phyloP scores from a whole-genome alignment of 208 protist genomes.

The Leptomonas pyrrhocoris region DNA sequence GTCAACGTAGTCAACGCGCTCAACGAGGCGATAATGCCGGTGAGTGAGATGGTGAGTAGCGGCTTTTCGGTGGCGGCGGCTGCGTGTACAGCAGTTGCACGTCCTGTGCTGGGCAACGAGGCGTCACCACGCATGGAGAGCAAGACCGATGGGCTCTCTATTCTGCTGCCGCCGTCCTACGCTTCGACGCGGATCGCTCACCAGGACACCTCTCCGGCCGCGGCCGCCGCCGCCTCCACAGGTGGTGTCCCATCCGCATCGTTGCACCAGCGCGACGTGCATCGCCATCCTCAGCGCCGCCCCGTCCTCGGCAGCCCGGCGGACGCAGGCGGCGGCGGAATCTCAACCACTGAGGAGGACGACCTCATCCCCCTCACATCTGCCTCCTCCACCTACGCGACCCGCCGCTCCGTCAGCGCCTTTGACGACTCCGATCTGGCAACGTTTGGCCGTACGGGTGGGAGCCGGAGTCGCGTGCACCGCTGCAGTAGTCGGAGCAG shows the following conservation, averaged over 20 bases:
- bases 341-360: slow-evolving; percentile 9
- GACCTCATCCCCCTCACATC: slow-evolving; percentile 9
- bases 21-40: background rate
- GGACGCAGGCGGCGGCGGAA: background rate
- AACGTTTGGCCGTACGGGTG: background rate
- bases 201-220: background rate
- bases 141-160: background rate
- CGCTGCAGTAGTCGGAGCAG: slow-evolving; percentile 13
- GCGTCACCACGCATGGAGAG: background rate
- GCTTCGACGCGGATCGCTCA: background rate
- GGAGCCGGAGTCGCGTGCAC: slow-evolving; percentile 8
- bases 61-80: background rate
- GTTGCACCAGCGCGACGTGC: background rate
- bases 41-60: slow-evolving; percentile 3
- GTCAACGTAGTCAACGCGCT: too few relatives aligned
- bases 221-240: background rate
- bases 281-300: background rate
- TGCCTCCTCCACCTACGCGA: slow-evolving; percentile 2
- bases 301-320: background rate
- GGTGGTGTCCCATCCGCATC: too few relatives aligned
- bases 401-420: slow-evolving; percentile 19
- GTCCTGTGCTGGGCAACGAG: background rate
- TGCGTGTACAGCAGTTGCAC: too few relatives aligned
- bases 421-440: background rate
- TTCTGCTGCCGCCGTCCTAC: slow-evolving; percentile 2